Base-by-base conservation (phyloP, 495 filamentous ascomycete genomes). In the Podospora fimiseda region DNA sequence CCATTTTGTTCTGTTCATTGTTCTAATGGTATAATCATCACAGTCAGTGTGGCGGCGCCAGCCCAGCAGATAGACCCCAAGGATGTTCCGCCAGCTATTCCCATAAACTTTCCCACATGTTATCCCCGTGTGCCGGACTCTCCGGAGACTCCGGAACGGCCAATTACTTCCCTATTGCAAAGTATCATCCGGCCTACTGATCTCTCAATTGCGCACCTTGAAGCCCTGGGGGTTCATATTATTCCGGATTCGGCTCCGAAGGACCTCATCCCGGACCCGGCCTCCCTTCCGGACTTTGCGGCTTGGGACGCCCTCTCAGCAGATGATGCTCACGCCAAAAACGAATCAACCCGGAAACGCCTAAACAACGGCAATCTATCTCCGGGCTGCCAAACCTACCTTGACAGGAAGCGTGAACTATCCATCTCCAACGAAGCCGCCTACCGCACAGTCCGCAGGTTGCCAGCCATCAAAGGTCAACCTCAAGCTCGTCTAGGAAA, bases 321-420 rank as follows among this genome's bases (percentile, higher is more conserved):
- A 16, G 76, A 79, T 11, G 71, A 70, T 30, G 69, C 69, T 18
- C 64, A 64, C 19, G 65, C 68, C 7, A 65, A 54, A 42, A 74
- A 78, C 38, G 67, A 70, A 9, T 65, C 62, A 30, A 77, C 74
- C 40, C 66, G 70, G 20, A 62, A 45, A 40, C 66, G 63, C 2
- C 62, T 80, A 27, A 69, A 65, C 50, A 76, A 74, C 41, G 72
- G 72, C 45, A 70, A 70, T 23, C 46, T 70, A 11, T 77, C 75
- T 11, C 77, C 77, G 21, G 77, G 76, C 33, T 70, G 71, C 42
- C 69, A 75, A 23, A 68, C 69, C 22, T 81, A 74, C 52, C 53
- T 73, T n/a, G 77, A 81, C 50, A 74, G 76, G 14, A 65, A 67
- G 50, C 67, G 69, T 8, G 78, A 81, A 65, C 74, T 81, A 6